phyloP scores from a whole-genome alignment of 1,284 basidiomycete species.

The Taiwanofungus camphoratus region DNA sequence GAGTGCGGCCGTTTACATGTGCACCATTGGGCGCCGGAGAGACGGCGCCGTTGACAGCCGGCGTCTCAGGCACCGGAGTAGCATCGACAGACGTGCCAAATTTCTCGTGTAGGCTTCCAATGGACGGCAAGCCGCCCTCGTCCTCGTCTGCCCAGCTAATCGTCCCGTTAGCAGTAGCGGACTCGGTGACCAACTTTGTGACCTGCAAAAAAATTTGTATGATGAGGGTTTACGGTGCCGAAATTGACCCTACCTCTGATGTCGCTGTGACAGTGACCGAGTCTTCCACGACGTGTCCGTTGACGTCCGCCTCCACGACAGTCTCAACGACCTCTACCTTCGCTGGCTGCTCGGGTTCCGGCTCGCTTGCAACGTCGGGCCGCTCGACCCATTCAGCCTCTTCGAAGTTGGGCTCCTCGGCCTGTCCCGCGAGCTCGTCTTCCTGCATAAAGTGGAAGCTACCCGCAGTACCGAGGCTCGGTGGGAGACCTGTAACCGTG shows the following conservation, averaged over 20 bases:
- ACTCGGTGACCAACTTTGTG: slow-evolving; percentile 40
- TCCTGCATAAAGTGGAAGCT: slow-evolving; percentile 74
- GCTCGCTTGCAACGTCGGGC: slow-evolving; percentile 12
- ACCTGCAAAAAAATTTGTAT: too few species aligned
- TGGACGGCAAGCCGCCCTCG: slow-evolving; percentile 35
- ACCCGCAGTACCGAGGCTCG: slow-evolving; percentile 34
- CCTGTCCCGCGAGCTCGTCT: slow-evolving; percentile 54
- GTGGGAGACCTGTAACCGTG: slow-evolving; percentile 33
- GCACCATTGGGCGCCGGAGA: slow-evolving; percentile 15
- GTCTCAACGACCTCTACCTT: slow-evolving; percentile 24
- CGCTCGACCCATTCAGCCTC: slow-evolving; percentile 23
- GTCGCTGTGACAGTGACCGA: slow-evolving; percentile 21
- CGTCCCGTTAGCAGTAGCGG: slow-evolving; percentile 34
- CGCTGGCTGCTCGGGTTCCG: slow-evolving; percentile 15
- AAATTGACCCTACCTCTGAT: too few species aligned
- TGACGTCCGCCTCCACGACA: slow-evolving; percentile 19
- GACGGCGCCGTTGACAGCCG: slow-evolving; percentile 13
- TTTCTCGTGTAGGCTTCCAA: slow-evolving; percentile 35
- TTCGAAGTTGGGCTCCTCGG: slow-evolving; percentile 42
- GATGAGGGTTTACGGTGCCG: too few species aligned
- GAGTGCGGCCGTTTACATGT: slow-evolving; percentile 20
- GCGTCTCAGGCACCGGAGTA: slow-evolving; percentile 40
- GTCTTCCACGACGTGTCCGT: slow-evolving; percentile 25
- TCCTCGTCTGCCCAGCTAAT: slow-evolving; percentile 46
- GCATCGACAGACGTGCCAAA: slow-evolving; percentile 34